phyloP scores from a whole-genome alignment of 805 yeast genomes.

The Ogataea pini region DNA sequence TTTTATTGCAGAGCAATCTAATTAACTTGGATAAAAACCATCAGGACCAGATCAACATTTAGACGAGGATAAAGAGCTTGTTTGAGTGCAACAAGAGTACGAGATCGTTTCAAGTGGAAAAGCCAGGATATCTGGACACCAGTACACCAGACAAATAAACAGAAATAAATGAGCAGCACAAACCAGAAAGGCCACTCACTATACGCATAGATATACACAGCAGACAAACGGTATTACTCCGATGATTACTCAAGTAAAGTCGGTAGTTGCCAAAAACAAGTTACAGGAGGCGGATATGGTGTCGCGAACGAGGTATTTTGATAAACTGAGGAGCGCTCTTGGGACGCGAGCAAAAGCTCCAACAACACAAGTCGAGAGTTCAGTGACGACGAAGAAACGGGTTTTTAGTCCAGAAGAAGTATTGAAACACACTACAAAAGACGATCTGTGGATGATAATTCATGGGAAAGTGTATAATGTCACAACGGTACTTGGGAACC shows the following conservation, averaged over 20 bases:
- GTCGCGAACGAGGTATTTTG: background rate
- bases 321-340: background rate
- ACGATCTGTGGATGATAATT: constrained; percentile 72
- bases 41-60: background rate
- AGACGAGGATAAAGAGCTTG: too few relatives aligned
- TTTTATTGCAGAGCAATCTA: constrained; percentile 1
- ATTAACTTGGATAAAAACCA: background rate
- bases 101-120: too few relatives aligned
- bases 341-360: background rate
- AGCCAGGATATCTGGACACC: background rate
- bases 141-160: background rate
- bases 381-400: constrained; percentile 3
- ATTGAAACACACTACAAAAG: constrained; percentile 43
- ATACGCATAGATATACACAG: too few relatives aligned
- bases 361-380: background rate
- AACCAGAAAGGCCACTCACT: too few relatives aligned
- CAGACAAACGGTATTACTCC: background rate
- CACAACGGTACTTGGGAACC: constrained; percentile 54
- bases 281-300: background rate
- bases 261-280: background rate
- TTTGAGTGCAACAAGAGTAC: too few relatives aligned
- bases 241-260: constrained; percentile 6
- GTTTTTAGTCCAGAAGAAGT: constrained; percentile 41
- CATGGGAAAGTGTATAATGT: constrained; percentile 69
- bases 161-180: background rate